phyloP scores from a whole-genome alignment of 352 stramenopile genomes.

The Discostella stelligera region DNA sequence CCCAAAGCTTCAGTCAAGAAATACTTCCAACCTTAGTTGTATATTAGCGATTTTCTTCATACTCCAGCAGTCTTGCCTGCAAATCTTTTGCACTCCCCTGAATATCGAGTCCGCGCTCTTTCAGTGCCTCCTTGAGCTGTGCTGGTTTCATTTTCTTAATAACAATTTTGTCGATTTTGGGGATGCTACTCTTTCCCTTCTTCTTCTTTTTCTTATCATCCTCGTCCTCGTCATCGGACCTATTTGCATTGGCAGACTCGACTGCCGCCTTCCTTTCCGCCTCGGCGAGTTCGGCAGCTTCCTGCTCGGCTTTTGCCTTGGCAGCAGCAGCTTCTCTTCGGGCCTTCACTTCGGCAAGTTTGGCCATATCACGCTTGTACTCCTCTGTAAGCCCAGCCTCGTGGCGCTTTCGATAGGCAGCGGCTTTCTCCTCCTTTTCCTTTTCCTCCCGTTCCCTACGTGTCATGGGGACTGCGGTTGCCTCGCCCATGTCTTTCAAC shows the following conservation, averaged over 20 bases:
- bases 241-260: slow-evolving; percentile 31
- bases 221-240: slow-evolving; percentile 44
- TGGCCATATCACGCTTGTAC: slow-evolving; percentile 81
- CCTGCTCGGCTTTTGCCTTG: slow-evolving; percentile 59
- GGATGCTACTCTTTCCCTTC: slow-evolving; percentile 43
- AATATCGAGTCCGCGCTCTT: slow-evolving; percentile 79
- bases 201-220: slow-evolving; percentile 67
- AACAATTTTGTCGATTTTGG: slow-evolving; percentile 78
- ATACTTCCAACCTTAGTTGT: slow-evolving; percentile 3
- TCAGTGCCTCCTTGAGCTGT: slow-evolving; percentile 82
- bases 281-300: slow-evolving; percentile 49
- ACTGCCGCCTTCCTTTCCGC: slow-evolving; percentile 50
- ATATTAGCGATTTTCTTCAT: slow-evolving; percentile 71
- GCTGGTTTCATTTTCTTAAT: slow-evolving; percentile 87
- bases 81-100: slow-evolving; percentile 82
- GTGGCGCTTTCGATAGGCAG: slow-evolving; percentile 67
- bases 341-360: slow-evolving; percentile 72
- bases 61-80: slow-evolving; percentile 70
- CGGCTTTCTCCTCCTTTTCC: slow-evolving; percentile 68
- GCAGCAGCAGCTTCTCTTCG: slow-evolving; percentile 61
- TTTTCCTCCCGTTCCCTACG: slow-evolving; percentile 62
- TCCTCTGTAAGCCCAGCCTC: slow-evolving; percentile 73
- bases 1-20: background rate
- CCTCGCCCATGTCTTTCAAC: slow-evolving; percentile 65
- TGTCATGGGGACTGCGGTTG: slow-evolving; percentile 41